phyloP scores from a whole-genome alignment of 257 asterid species.

The Salvia miltiorrhiza region DNA sequence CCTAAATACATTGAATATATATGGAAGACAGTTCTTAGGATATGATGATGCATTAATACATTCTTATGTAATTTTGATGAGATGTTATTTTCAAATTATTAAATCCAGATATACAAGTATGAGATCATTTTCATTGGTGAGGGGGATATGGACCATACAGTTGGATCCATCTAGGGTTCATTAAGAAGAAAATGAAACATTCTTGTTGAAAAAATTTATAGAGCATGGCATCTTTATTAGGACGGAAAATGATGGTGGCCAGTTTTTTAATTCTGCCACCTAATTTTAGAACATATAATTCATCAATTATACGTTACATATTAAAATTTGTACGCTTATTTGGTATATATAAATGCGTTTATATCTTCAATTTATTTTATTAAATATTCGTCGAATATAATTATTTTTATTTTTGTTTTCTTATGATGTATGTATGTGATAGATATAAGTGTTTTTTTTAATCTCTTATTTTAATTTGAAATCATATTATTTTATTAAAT shows the following conservation, averaged over 20 bases:
- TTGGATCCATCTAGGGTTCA: conserved; percentile 55
- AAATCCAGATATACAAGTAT: conserved; percentile 14
- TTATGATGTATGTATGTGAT: too few species aligned
- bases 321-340: not conserved
- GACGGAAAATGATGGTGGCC: conserved; percentile 48
- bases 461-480: too few species aligned
- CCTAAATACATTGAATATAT: not conserved
- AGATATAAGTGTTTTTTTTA: too few species aligned
- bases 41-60: not conserved
- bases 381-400: too few species aligned
- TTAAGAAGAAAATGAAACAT: conserved; percentile 55
- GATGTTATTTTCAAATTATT: conserved; percentile 23
- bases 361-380: too few species aligned
- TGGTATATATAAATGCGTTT: not conserved
- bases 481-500: too few species aligned
- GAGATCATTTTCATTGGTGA: conserved; percentile 26
- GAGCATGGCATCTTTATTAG: conserved; percentile 31
- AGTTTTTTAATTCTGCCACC: not conserved
- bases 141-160: conserved; percentile 48
- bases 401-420: too few species aligned
- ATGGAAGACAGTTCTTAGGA: not conserved
- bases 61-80: not conserved
- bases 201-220: conserved; percentile 39
- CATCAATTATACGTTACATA: too few species aligned
- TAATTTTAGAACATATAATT: not conserved